A percentile compares a stretch with the other conserved stretches of the same genome.
These are phyloP conservation scores for Didymella sp. DNA, from an alignment of 2,329 filamentous ascomycete genomes.

Conservation along the genomic window DNA sequence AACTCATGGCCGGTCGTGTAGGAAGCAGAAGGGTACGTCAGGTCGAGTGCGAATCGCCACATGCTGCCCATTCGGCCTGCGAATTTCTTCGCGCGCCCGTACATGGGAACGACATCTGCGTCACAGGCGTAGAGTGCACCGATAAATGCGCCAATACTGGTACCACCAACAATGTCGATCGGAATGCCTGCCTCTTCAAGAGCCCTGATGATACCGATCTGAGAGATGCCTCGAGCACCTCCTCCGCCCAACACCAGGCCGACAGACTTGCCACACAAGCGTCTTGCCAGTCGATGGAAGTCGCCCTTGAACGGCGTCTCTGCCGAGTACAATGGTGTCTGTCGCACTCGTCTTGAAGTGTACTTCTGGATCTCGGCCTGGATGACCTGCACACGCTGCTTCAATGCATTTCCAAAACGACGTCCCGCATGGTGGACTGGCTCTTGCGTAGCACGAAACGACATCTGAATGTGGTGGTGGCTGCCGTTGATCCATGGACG, in stretches of 20 bases:
- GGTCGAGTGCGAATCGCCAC: slow-evolving; percentile 95
- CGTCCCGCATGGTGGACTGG: slow-evolving; percentile 77
- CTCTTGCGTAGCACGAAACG: slow-evolving; percentile 77
- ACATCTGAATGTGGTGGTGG: slow-evolving; percentile 97
- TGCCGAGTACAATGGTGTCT: slow-evolving; percentile 86
- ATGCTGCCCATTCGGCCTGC: slow-evolving; percentile 98
- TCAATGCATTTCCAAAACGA: slow-evolving; percentile 82
- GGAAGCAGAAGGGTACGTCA: slow-evolving; percentile 94
- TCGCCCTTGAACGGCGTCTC: slow-evolving; percentile 95
- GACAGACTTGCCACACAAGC: slow-evolving; percentile 91
- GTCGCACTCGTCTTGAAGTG: slow-evolving; percentile 88
- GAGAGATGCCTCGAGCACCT: slow-evolving; percentile 88
- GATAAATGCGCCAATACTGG: slow-evolving; percentile 94
- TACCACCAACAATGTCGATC: slow-evolving; percentile 93
- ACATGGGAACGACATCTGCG: slow-evolving; percentile 96
- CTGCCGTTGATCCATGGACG: slow-evolving; percentile 98
- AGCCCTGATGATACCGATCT: slow-evolving; percentile 91
- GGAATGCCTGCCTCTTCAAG: slow-evolving; percentile 96
- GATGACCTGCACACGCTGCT: slow-evolving; percentile 90
- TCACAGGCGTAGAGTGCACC: slow-evolving; percentile 95
- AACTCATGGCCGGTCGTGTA: slow-evolving; percentile 99
- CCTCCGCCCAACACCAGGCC: slow-evolving; percentile 93
- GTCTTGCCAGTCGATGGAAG: slow-evolving; percentile 88
- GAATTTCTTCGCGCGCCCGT: slow-evolving; percentile 96
- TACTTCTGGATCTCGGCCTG: slow-evolving; percentile 99